A percentile compares a stretch with the other conserved stretches of the same genome.
phyloP scores from a whole-genome alignment of 192 early-diverging fungal genomes.

The Entomortierella parvispora region DNA sequence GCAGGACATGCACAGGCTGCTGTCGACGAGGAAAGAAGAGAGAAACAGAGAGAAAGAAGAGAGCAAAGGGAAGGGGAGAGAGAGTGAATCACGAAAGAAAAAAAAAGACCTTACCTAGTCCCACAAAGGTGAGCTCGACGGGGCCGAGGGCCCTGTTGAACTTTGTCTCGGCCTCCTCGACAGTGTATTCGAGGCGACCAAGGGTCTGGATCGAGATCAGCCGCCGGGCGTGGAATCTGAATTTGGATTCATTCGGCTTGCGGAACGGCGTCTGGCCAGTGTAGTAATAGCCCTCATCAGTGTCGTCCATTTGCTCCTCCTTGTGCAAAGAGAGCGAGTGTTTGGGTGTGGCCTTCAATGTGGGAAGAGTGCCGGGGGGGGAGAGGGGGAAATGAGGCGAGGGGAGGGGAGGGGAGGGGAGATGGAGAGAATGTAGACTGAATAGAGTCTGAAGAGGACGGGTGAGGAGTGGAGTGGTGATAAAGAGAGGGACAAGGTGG shows the following conservation, averaged over 20 bases:
- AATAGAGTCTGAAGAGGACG: background rate
- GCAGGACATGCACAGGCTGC: background rate
- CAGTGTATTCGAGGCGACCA: slow-evolving; percentile 46
- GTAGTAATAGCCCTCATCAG: slow-evolving; percentile 43
- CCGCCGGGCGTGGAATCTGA: slow-evolving; percentile 43
- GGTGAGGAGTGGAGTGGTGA: too few relatives aligned
- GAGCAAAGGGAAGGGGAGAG: background rate
- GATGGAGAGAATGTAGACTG: background rate
- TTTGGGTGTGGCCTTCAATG: background rate
- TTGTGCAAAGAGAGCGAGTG: slow-evolving; percentile 36
- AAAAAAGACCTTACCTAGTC: slow-evolving; percentile 37
- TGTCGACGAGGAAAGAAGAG: background rate
- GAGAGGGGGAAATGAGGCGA: too few relatives aligned
- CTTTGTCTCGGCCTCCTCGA: slow-evolving; percentile 49
- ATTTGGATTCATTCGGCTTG: slow-evolving; percentile 34
- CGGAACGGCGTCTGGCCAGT: slow-evolving; percentile 51
- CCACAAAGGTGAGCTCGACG: slow-evolving; percentile 49
- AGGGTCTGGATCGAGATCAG: slow-evolving; percentile 48
- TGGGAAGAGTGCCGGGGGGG: too few relatives aligned
- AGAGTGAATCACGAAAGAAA: background rate
- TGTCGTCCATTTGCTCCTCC: slow-evolving; percentile 47
- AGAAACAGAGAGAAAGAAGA: background rate
- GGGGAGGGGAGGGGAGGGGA: background rate
- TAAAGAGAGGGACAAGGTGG: too few relatives aligned
- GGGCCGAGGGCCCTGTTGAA: slow-evolving; percentile 51